phyloP scores from a whole-genome alignment of 2,329 filamentous ascomycete genomes.

The Davidsoniella neocaledoniae region DNA sequence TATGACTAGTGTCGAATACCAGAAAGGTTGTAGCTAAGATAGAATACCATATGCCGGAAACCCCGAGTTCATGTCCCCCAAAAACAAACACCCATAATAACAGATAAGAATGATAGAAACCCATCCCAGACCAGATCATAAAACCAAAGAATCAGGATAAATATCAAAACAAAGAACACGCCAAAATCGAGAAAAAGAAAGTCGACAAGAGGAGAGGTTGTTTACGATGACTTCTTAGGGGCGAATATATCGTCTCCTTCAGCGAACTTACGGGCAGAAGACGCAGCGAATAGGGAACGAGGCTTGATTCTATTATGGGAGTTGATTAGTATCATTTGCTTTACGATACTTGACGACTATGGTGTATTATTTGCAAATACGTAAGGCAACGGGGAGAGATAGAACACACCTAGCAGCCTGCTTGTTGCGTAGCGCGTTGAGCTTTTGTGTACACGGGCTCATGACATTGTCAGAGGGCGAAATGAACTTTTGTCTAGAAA shows the following conservation, averaged over 20 bases:
- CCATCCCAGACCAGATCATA: conserved; percentile 1
- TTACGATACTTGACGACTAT: neutral
- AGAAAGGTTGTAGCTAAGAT: neutral
- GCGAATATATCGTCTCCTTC: conserved; percentile 25
- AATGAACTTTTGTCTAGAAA: conserved; percentile 41
- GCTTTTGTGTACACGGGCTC: conserved; percentile 72
- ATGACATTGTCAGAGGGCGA: conserved; percentile 81
- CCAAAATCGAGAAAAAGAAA: conserved; percentile 13
- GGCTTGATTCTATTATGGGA: conserved; percentile 37
- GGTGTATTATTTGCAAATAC: neutral
- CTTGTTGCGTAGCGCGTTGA: conserved; percentile 65
- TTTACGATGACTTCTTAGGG: conserved; percentile 17
- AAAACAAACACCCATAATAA: no score
- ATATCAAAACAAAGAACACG: conserved; percentile 10
- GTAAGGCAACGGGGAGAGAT: neutral
- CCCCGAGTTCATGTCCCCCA: neutral
- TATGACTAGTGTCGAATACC: no score
- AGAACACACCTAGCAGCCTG: conserved; percentile 55
- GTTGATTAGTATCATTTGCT: neutral
- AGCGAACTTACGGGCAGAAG: conserved; percentile 44
- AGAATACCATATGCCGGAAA: no score
- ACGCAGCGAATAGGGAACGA: conserved; percentile 50
- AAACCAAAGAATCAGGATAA: conserved; percentile 15
- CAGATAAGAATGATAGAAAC: neutral
- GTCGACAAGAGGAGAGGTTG: conserved; percentile 3